Conservation (phyloP, 2,329 filamentous ascomycete genomes). For the Periconia macrospinosa region DNA sequence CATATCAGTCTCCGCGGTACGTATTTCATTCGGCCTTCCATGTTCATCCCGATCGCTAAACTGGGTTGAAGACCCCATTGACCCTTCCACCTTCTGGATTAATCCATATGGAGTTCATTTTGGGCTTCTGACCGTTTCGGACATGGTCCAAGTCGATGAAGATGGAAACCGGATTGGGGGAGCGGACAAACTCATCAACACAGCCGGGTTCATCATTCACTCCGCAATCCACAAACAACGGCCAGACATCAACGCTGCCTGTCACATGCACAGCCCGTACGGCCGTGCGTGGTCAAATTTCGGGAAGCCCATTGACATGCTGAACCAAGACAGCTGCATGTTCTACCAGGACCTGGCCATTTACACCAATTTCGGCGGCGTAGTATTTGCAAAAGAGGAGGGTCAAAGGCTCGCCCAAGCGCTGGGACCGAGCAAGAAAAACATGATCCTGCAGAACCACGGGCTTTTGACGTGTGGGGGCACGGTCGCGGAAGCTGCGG, state of each 20-base stretch:
- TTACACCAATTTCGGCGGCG: slow-evolving; percentile 45
- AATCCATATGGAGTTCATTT: slow-evolving; percentile 52
- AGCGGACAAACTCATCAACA: slow-evolving; percentile 48
- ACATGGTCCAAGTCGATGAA: slow-evolving; percentile 50
- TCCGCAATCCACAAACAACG: slow-evolving; percentile 44
- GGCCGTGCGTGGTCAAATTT: slow-evolving; percentile 53
- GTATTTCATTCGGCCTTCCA: no score
- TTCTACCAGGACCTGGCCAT: slow-evolving; percentile 48
- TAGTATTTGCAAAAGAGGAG: slow-evolving; percentile 48
- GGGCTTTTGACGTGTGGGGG: slow-evolving; percentile 43
- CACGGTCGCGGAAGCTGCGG: slow-evolving; percentile 49
- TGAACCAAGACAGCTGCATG: slow-evolving; percentile 51
- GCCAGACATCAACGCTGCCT: slow-evolving; percentile 46
- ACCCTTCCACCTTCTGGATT: slow-evolving; percentile 34
- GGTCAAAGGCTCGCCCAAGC: slow-evolving; percentile 48
- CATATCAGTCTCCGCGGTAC: no score
- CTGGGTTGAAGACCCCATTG: no score
- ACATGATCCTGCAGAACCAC: slow-evolving; percentile 45
- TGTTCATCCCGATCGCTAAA: no score
- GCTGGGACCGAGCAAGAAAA: slow-evolving; percentile 42
- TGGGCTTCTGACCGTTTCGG: slow-evolving; percentile 44
- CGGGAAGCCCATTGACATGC: slow-evolving; percentile 50
- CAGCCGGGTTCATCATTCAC: slow-evolving; percentile 52
- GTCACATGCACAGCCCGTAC: slow-evolving; percentile 50
- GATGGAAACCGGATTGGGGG: slow-evolving; percentile 45